Percentiles rank a stretch among this genome's conserved stretches.
Conservation (phyloP, 768 basidiomycete species). For the Auricularia sp. region DNA sequence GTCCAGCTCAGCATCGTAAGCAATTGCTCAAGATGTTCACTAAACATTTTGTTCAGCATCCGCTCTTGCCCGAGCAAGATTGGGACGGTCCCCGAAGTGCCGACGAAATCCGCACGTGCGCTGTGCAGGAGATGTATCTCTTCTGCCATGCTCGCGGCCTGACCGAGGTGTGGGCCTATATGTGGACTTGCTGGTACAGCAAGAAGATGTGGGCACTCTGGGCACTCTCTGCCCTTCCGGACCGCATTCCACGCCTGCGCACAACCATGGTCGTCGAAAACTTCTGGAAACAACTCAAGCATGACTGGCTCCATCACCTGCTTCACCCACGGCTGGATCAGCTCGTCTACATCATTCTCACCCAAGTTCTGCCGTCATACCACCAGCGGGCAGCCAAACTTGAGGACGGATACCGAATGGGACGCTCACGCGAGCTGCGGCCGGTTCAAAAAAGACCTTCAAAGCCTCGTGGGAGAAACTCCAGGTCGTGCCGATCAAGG, state of each 20-base stretch:
- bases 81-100: slow-evolving; percentile 7
- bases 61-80: slow-evolving; percentile 16
- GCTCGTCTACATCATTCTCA: slow-evolving; percentile 22
- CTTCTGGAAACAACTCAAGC: slow-evolving; percentile 25
- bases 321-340: slow-evolving; percentile 23
- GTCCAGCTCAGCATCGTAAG: slow-evolving; percentile 21
- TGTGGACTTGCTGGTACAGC: slow-evolving; percentile 29
- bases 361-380: slow-evolving; percentile 19
- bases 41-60: slow-evolving; percentile 23
- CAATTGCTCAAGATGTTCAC: slow-evolving; percentile 19
- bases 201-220: slow-evolving; percentile 24
- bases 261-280: slow-evolving; percentile 27
- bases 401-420: slow-evolving; percentile 12
- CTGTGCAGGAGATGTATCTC: slow-evolving; percentile 27
- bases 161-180: slow-evolving; percentile 26
- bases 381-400: slow-evolving; percentile 11
- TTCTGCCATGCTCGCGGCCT: slow-evolving; percentile 22
- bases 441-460: slow-evolving; percentile 20
- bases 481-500: slow-evolving; percentile 6
- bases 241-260: slow-evolving; percentile 14
- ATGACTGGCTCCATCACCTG: slow-evolving; percentile 18
- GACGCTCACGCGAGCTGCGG: slow-evolving; percentile 15
- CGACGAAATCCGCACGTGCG: slow-evolving; percentile 17
- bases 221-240: slow-evolving; percentile 20
- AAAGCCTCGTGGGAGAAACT: slow-evolving; percentile 17